Evolutionary conservation across 2,329 filamentous ascomycete species (phyloP).

Genomic region (Teratosphaeria viscida): DNA sequence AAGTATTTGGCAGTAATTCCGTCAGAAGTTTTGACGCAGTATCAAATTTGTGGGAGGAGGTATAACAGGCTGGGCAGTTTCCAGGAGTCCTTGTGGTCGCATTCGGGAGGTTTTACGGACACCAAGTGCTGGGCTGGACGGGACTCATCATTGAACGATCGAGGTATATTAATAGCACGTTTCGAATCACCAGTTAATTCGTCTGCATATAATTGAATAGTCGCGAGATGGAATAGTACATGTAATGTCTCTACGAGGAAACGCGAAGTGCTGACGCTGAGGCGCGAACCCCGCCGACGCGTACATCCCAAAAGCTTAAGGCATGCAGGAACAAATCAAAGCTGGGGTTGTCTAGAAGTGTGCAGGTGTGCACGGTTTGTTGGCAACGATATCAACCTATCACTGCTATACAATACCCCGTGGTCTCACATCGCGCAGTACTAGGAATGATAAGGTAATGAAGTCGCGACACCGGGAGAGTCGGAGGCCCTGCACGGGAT

Average conservation of each 20-base stretch:
- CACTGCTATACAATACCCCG: not conserved
- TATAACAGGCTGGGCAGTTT: not conserved
- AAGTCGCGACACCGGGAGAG: not conserved
- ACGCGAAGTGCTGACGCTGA: not conserved
- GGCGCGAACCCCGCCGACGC: not conserved
- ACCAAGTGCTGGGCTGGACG: not conserved
- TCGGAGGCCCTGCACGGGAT: not conserved
- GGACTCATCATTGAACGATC: not conserved
- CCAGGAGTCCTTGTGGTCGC: not conserved
- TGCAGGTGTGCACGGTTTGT: not conserved
- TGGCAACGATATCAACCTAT: not conserved
- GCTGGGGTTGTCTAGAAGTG: not conserved
- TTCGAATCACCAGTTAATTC: not conserved
- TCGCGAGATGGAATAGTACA: too few relatives aligned
- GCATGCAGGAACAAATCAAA: not conserved
- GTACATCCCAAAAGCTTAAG: not conserved
- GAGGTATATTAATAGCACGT: not conserved
- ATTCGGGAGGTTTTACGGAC: not conserved
- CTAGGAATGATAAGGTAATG: not conserved
- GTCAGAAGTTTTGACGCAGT: not conserved
- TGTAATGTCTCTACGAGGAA: not conserved
- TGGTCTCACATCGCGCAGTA: not conserved
- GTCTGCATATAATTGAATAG: not conserved
- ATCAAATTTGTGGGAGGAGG: not conserved
- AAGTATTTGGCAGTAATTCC: not conserved